These are phyloP conservation scores for Grosmannia clavigera DNA, from an alignment of 2,329 filamentous ascomycete species.

Conservation along the genomic window DNA sequence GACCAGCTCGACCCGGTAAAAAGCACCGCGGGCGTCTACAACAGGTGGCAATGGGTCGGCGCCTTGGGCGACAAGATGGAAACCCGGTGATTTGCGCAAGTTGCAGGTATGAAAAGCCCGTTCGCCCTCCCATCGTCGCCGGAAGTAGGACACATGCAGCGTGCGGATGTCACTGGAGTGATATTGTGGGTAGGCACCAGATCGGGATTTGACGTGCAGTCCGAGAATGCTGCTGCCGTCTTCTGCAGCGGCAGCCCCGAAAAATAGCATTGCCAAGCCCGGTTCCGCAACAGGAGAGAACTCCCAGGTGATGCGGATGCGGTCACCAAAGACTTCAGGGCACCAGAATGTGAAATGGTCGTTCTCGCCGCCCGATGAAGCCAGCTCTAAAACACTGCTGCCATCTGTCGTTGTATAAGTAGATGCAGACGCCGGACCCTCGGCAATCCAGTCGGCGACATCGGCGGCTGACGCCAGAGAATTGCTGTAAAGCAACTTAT, in stretches of 20 bases:
- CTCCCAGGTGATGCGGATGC: slow-evolving; percentile 1
- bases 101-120: slow-evolving; percentile 1
- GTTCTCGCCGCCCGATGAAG: background rate
- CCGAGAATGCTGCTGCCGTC: background rate
- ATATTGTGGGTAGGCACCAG: background rate
- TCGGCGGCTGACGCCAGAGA: background rate
- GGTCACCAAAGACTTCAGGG: background rate
- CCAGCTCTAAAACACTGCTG: background rate
- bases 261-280: background rate
- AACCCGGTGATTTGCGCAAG: slow-evolving; percentile 2
- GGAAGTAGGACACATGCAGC: slow-evolving; percentile 3
- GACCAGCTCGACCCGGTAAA: background rate
- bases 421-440: background rate
- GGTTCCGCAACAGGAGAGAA: background rate
- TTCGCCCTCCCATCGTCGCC: background rate
- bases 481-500: slow-evolving; percentile 1
- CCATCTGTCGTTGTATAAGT: background rate
- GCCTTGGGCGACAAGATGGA: slow-evolving; percentile 1
- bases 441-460: slow-evolving; percentile 1
- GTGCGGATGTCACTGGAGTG: slow-evolving; percentile 1
- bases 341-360: slow-evolving; percentile 1
- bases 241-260: background rate
- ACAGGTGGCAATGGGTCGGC: slow-evolving; percentile 1
- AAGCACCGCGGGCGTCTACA: background rate
- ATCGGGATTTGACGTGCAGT: background rate